phyloP scores from a whole-genome alignment of 2,329 filamentous ascomycete species.

The Claviceps quebecensis region DNA sequence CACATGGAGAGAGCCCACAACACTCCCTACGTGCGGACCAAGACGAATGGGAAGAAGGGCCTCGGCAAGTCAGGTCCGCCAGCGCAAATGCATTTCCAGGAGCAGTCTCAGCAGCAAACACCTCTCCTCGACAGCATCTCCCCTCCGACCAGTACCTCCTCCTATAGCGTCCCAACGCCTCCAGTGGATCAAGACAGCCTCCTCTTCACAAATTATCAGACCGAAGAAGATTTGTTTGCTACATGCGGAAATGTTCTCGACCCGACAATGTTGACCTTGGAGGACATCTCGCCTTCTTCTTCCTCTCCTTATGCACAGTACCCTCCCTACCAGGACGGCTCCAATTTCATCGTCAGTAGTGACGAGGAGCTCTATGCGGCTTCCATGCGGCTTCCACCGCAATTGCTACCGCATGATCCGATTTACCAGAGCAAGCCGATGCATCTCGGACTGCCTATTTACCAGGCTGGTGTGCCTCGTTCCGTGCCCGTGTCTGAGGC shows the following conservation, averaged over 20 bases:
- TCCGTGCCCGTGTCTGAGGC: constrained; percentile 9
- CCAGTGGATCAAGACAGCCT: constrained; percentile 30
- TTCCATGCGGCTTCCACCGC: constrained; percentile 41
- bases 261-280: constrained; percentile 25
- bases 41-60: constrained; percentile 67
- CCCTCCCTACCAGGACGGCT: constrained; percentile 45
- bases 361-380: constrained; percentile 51
- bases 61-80: constrained; percentile 31
- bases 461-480: constrained; percentile 14
- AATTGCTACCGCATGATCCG: constrained; percentile 21
- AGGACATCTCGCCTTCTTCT: constrained; percentile 23
- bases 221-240: constrained; percentile 31
- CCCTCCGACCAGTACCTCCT: constrained; percentile 43
- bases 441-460: constrained; percentile 25
- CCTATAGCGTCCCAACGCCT: constrained; percentile 41
- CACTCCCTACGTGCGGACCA: constrained; percentile 82
- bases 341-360: constrained; percentile 44
- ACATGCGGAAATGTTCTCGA: constrained; percentile 23
- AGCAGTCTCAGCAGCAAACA: constrained; percentile 27
- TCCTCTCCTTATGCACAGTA: constrained; percentile 35
- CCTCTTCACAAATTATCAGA: constrained; percentile 34
- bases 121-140: constrained; percentile 48
- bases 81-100: not conserved
- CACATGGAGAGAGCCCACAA: constrained; percentile 97
- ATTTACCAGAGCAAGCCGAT: constrained; percentile 31